Conservation (phyloP, 2,329 filamentous ascomycete genomes). For the Epicoccum nigrum region DNA sequence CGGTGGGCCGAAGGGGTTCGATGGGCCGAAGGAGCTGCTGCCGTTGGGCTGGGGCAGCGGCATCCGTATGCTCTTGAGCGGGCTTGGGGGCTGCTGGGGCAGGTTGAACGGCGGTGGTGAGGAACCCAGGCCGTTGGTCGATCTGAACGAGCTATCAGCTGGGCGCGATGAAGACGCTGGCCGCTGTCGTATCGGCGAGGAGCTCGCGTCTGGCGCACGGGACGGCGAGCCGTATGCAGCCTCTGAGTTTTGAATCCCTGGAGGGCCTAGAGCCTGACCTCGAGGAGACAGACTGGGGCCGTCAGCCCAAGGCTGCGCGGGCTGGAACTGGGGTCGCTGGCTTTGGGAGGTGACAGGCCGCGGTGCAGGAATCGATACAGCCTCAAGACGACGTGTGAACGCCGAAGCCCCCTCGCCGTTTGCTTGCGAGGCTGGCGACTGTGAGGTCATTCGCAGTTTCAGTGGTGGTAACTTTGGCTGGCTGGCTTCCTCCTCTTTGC, state of each 20-base stretch:
- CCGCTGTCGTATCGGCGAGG: constrained; percentile 33
- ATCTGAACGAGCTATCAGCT: constrained; percentile 20
- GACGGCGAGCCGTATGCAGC: constrained; percentile 44
- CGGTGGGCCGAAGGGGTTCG: constrained; percentile 32
- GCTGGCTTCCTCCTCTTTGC: constrained; percentile 66
- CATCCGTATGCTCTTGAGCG: constrained; percentile 34
- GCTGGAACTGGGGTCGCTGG: constrained; percentile 27
- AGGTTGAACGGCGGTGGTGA: constrained; percentile 43
- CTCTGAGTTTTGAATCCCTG: constrained; percentile 48
- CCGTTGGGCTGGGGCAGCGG: constrained; percentile 37
- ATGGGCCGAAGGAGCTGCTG: constrained; percentile 30
- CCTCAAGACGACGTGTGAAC: constrained; percentile 20
- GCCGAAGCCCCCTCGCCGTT: constrained; percentile 26
- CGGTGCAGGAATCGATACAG: constrained; percentile 31
- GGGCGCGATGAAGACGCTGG: constrained; percentile 31
- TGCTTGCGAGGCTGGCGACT: constrained; percentile 49
- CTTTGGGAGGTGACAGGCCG: constrained; percentile 19
- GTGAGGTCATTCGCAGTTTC: constrained; percentile 62
- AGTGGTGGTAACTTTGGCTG: constrained; percentile 67
- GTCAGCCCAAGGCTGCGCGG: constrained; percentile 44
- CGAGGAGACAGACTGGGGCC: constrained; percentile 54
- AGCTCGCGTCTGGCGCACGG: constrained; percentile 35
- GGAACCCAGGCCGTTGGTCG: constrained; percentile 37
- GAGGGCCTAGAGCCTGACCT: constrained; percentile 51
- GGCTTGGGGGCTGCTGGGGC: constrained; percentile 32